Base-by-base conservation (phyloP, 1,139 yeast genomes). In the Suhomyces choctaworum region DNA sequence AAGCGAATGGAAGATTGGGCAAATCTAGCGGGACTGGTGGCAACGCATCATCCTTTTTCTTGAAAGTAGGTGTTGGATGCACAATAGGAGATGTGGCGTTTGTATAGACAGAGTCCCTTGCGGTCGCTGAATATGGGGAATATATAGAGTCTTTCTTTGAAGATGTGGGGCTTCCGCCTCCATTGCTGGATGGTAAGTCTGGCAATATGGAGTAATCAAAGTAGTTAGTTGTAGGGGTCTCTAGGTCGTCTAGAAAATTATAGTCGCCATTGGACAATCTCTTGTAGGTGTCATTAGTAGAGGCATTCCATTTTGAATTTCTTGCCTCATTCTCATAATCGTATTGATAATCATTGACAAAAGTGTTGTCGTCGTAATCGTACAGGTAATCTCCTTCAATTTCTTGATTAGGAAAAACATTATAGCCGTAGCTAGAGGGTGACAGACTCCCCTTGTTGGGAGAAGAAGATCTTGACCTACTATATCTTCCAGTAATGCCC, bases 1-100 rank as follows among this genome's bases (percentile, higher is more conserved):
- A 70, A 7, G 76, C 56, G 42, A 80, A 80, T 3, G 83, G 84
- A 10, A 80, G 62, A 29, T 71, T 67, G 0, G 86, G 86, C 11
- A 78, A 60, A 22, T 75, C 78, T 17, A 67, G 47, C 1, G 84
- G 83, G 4, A 73, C 66, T 0, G 75, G 72, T 0, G 82, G 82
- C 14, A 77, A 52, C 4, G 45, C 49, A n/a, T 50, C 56, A 16
- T 48, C 45, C 22, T 39, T 46, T 20, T 44, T 48, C 28, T 45
- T 46, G 13, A 28, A 16, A 4, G 45, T 40, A 10, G 44, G 28
- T 7, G 27, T n/a, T 2, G 48, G 45, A 8, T 42, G 22, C 1
- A 30, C 17, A 5, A 37, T 24, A 4, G 39, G 26, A 1, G 37
- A 25, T 5, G 32, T 22, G 3, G 35, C 20, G 8, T 16, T 32